Conservation (phyloP, 2,329 filamentous ascomycete species). For the Monosporascus sp. region DNA sequence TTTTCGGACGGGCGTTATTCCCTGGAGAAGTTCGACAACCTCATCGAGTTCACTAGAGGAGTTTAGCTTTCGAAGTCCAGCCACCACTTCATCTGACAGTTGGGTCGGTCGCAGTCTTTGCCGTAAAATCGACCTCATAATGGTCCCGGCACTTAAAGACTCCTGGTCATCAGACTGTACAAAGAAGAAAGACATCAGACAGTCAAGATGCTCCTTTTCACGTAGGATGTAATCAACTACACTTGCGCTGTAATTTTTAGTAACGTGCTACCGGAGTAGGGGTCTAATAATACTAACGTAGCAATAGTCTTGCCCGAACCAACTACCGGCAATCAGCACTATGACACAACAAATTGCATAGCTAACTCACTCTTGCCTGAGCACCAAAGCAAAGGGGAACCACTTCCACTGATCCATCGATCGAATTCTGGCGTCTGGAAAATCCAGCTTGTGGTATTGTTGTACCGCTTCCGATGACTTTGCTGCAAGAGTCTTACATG, state of each 20-base stretch:
- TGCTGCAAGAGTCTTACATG: conserved; percentile 19
- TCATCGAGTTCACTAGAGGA: background rate
- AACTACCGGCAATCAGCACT: conserved; percentile 8
- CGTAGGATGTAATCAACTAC: conserved; percentile 13
- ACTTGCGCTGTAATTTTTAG: conserved; percentile 7
- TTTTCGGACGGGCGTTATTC: conserved; percentile 1
- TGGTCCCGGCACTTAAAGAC: conserved; percentile 13
- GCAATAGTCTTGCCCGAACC: conserved; percentile 24
- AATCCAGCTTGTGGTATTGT: conserved; percentile 17
- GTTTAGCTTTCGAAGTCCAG: background rate
- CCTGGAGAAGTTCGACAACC: background rate
- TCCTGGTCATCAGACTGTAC: conserved; percentile 12
- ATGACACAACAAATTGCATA: background rate
- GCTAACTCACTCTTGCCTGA: conserved; percentile 25
- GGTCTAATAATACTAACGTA: background rate
- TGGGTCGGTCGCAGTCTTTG: conserved; percentile 10
- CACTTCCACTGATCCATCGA: conserved; percentile 16
- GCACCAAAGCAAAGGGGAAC: conserved; percentile 19
- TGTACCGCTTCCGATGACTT: conserved; percentile 20
- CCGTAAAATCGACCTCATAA: conserved; percentile 18
- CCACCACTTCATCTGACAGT: conserved; percentile 6
- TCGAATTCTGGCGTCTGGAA: background rate
- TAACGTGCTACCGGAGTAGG: too few relatives aligned
- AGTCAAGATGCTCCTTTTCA: background rate
- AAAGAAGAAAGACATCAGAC: conserved; percentile 20